Conservation (phyloP, 345 rosid species). For the Gossypium anomalum region DNA sequence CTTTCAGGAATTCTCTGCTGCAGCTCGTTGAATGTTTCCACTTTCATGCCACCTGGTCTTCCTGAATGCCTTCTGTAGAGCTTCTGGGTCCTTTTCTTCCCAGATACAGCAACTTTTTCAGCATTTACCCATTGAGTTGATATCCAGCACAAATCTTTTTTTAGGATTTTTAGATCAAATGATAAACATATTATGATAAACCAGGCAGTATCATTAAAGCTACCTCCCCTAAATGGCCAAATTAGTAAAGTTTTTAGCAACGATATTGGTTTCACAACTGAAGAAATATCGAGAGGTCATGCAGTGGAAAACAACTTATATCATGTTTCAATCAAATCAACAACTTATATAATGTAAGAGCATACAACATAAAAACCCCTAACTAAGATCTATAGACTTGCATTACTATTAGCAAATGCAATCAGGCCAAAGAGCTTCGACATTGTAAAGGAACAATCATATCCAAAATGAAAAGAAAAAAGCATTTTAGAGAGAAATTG, state of each 20-base stretch:
- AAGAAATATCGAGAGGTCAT: neutral
- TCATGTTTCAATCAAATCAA: neutral
- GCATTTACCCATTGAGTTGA: slow-evolving; percentile 63
- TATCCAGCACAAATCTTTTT: neutral
- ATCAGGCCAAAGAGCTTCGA: neutral
- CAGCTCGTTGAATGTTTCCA: slow-evolving; percentile 81
- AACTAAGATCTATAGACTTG: neutral
- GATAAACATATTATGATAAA: neutral
- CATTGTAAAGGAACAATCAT: neutral
- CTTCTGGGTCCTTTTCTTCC: slow-evolving; percentile 89
- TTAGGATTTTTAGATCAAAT: neutral
- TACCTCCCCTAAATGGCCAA: neutral
- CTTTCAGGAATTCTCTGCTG: slow-evolving; percentile 95
- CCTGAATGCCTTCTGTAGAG: slow-evolving; percentile 89
- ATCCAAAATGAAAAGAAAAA: neutral
- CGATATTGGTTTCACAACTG: neutral
- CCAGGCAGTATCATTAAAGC: neutral
- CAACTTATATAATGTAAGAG: neutral
- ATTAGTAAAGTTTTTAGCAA: neutral
- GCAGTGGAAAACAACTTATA: neutral
- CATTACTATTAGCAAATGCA: neutral
- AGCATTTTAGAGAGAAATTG: neutral
- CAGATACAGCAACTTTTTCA: slow-evolving; percentile 92
- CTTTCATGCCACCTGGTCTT: slow-evolving; percentile 97
- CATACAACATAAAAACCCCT: neutral